Percentiles rank a stretch among this genome's conserved stretches.
Conservation (phyloP, 345 rosid species). For the Litchi chinensis region DNA sequence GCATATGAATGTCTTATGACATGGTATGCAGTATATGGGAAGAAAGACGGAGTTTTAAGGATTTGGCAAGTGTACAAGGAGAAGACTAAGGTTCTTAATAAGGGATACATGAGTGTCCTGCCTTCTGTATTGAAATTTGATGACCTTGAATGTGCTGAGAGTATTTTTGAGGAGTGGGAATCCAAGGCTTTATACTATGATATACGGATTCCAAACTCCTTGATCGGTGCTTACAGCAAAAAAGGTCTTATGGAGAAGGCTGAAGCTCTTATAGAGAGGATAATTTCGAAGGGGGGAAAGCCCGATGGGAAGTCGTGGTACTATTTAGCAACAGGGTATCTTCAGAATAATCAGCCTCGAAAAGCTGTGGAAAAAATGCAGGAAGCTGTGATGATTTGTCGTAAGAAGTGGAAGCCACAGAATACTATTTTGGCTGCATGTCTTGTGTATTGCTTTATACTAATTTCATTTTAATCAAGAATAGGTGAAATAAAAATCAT, state of each 20-base stretch:
- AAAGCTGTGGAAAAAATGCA: conserved; percentile 37
- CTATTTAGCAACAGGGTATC: conserved; percentile 29
- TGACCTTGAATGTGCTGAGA: conserved; percentile 46
- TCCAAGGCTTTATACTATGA: conserved; percentile 14
- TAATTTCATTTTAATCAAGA: not conserved
- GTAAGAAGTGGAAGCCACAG: conserved; percentile 19
- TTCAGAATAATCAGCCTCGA: conserved; percentile 19
- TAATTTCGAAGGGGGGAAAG: conserved; percentile 26
- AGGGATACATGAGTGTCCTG: conserved; percentile 27
- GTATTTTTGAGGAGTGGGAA: conserved; percentile 46
- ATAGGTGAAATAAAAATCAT: no score
- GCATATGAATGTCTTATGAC: conserved; percentile 32
- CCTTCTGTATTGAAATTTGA: conserved; percentile 38
- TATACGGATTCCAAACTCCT: conserved; percentile 29
- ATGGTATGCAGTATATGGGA: conserved; percentile 35
- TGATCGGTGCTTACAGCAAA: conserved; percentile 32
- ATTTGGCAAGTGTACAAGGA: conserved; percentile 43
- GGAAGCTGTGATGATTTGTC: conserved; percentile 28
- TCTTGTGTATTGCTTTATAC: not conserved
- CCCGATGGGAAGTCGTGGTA: conserved; percentile 31
- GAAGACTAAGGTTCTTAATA: conserved; percentile 16
- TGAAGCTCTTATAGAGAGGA: conserved; percentile 22
- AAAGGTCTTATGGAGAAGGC: conserved; percentile 41
- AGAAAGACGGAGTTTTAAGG: conserved; percentile 45
- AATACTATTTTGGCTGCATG: conserved; percentile 23